phyloP scores from a whole-genome alignment of 2,329 filamentous ascomycete genomes.

The Hypoxylon sp. region DNA sequence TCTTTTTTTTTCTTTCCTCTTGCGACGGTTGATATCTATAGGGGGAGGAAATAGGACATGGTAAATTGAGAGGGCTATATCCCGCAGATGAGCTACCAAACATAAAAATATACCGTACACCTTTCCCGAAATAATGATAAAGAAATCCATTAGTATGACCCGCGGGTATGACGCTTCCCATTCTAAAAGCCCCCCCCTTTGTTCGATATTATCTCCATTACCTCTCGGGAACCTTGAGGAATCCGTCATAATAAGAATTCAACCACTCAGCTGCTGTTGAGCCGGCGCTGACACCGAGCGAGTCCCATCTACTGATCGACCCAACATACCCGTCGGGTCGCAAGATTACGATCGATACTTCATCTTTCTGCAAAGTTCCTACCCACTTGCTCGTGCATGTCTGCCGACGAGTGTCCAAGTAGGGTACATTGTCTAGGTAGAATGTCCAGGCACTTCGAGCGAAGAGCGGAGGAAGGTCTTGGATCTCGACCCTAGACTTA shows the following conservation, averaged over 20 bases:
- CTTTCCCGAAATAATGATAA: constrained; percentile 24
- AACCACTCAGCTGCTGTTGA: constrained; percentile 63
- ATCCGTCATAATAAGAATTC: constrained; percentile 62
- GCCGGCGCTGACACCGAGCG: constrained; percentile 50
- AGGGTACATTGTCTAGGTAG: constrained; percentile 43
- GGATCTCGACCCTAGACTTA: constrained; percentile 40
- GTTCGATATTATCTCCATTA: constrained; percentile 19
- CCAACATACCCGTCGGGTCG: constrained; percentile 45
- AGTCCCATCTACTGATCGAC: constrained; percentile 39
- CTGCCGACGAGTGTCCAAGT: constrained; percentile 40
- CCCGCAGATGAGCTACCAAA: constrained; percentile 19
- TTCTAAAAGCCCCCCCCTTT: not conserved
- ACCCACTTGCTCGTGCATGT: constrained; percentile 43
- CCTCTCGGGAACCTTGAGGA: constrained; percentile 57
- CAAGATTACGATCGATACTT: constrained; percentile 39
- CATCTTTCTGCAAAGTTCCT: constrained; percentile 35
- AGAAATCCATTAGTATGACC: constrained; percentile 13
- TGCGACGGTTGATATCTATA: too few relatives aligned
- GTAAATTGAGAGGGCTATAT: constrained; percentile 23
- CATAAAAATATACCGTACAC: constrained; percentile 30
- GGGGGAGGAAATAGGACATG: constrained; percentile 17
- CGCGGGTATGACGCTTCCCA: constrained; percentile 17
- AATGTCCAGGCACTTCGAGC: constrained; percentile 42
- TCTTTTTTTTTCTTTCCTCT: too few relatives aligned
- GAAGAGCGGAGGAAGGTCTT: constrained; percentile 40